Percentiles rank a stretch among this genome's conserved stretches.
These are phyloP conservation scores for Aureoboletus auriporus DNA, from an alignment of 768 basidiomycete genomes.

Conservation along the genomic window DNA sequence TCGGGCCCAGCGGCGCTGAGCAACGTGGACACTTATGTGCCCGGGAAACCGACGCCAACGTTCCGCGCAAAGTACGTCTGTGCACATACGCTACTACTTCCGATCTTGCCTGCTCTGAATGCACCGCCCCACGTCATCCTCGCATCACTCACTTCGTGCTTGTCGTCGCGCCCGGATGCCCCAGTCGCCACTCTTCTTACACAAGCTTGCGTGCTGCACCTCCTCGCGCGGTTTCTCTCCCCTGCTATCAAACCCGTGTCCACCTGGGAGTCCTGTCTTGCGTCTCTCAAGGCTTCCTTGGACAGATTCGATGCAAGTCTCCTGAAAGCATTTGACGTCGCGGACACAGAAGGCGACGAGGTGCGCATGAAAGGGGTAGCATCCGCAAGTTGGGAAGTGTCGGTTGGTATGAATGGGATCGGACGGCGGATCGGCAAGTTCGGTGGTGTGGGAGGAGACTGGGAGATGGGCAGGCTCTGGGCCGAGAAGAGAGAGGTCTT, in stretches of 20 bases:
- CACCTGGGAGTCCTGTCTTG: slow-evolving; percentile 56
- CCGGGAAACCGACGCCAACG: slow-evolving; percentile 23
- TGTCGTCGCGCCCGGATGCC: slow-evolving; percentile 36
- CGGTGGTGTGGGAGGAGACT: slow-evolving; percentile 39
- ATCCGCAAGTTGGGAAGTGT: slow-evolving; percentile 82
- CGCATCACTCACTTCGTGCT: slow-evolving; percentile 41
- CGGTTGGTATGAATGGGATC: slow-evolving; percentile 41
- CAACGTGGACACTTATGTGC: slow-evolving; percentile 15
- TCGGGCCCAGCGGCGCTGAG: slow-evolving; percentile 6
- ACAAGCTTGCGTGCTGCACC: slow-evolving; percentile 66
- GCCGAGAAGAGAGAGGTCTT: slow-evolving; percentile 93
- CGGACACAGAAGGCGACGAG: slow-evolving; percentile 74
- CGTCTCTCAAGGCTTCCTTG: slow-evolving; percentile 69
- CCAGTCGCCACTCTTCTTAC: slow-evolving; percentile 38
- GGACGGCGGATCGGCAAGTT: slow-evolving; percentile 8
- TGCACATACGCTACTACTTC: slow-evolving; percentile 60
- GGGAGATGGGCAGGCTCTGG: slow-evolving; percentile 96
- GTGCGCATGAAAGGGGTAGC: slow-evolving; percentile 76
- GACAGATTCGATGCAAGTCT: slow-evolving; percentile 87
- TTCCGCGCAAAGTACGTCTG: slow-evolving; percentile 61
- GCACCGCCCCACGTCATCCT: slow-evolving; percentile 67
- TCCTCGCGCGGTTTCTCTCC: slow-evolving; percentile 75
- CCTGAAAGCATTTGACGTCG: slow-evolving; percentile 85
- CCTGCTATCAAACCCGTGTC: slow-evolving; percentile 65
- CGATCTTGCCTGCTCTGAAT: slow-evolving; percentile 53